Percentiles rank a stretch among this genome's conserved stretches.
Evolutionary conservation across 2,329 filamentous ascomycete genomes (phyloP).

Genomic region (Hirsutella minnesotensis): DNA sequence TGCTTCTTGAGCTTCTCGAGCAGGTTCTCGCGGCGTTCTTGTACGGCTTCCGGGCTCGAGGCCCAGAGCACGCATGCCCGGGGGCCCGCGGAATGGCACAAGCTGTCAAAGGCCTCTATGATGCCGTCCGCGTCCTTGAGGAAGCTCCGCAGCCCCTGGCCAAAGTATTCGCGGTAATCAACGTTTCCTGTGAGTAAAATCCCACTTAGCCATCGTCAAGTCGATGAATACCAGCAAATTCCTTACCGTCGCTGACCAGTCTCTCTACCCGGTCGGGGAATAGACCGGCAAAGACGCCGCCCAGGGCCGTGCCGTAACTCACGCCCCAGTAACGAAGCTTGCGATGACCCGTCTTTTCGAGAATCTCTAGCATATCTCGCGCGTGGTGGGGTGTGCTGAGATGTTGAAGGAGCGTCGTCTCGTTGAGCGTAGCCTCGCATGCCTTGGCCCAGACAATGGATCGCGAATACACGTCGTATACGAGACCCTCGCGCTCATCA

Average conservation of each 20-base stretch:
- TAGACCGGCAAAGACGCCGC: constrained; percentile 38
- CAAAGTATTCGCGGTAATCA: constrained; percentile 42
- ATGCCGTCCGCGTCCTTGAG: constrained; percentile 42
- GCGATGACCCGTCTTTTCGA: constrained; percentile 26
- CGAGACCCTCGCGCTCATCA: constrained; percentile 32
- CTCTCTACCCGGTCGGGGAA: constrained; percentile 38
- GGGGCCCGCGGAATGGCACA: constrained; percentile 41
- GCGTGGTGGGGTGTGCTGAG: constrained; percentile 32
- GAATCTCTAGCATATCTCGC: constrained; percentile 35
- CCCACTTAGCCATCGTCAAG: neutral
- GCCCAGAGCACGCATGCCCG: constrained; percentile 32
- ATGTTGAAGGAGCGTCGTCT: constrained; percentile 25
- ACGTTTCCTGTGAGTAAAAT: constrained; percentile 25
- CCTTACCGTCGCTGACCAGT: constrained; percentile 37
- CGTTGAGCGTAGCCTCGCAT: constrained; percentile 27
- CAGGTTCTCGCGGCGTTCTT: constrained; percentile 24
- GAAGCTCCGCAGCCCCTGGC: constrained; percentile 31
- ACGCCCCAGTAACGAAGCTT: constrained; percentile 42
- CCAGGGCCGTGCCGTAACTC: constrained; percentile 42
- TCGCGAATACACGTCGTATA: constrained; percentile 32
- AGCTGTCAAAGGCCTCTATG: constrained; percentile 38
- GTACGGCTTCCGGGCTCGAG: constrained; percentile 22
- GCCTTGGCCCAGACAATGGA: constrained; percentile 27
- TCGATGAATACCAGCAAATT: no score
- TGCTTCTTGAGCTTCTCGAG: constrained; percentile 26